phyloP scores from a whole-genome alignment of 164 flowering plant species.

The Vitis rotundifolia region DNA sequence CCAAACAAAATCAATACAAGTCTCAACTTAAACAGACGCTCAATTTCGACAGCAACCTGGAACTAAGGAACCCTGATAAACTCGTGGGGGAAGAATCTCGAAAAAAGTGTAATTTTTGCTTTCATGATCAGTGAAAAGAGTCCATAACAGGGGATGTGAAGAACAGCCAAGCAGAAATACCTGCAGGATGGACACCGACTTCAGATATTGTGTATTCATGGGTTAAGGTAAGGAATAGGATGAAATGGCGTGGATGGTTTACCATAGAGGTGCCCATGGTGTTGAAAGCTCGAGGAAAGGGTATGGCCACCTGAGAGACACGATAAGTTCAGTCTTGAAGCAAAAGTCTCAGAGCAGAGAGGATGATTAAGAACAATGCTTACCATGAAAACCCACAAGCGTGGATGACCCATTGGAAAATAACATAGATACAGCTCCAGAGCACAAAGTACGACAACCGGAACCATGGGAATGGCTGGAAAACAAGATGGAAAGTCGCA shows the following conservation, averaged over 20 bases:
- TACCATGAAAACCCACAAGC: conserved; percentile 67
- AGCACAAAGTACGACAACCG: conserved; percentile 58
- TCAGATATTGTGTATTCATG: background rate
- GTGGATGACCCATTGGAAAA: conserved; percentile 73
- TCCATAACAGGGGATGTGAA: conserved; percentile 67
- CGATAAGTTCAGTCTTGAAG: background rate
- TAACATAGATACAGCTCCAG: conserved; percentile 59
- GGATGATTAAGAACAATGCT: conserved; percentile 2
- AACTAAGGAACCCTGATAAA: conserved; percentile 26
- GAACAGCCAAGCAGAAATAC: conserved; percentile 52
- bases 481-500: background rate
- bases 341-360: background rate
- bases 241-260: conserved; percentile 2
- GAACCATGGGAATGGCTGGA: conserved; percentile 51
- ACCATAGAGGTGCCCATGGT: conserved; percentile 85
- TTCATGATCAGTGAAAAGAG: conserved; percentile 38
- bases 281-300: conserved; percentile 74
- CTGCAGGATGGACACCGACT: conserved; percentile 26
- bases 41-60: background rate
- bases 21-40: background rate
- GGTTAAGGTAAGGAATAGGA: background rate
- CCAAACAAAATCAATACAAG: background rate
- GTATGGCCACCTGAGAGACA: conserved; percentile 85
- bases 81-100: conserved; percentile 51
- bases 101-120: conserved; percentile 35